Conservation (phyloP, 2,329 filamentous ascomycete genomes). For the Chaetomium globosum region DNA sequence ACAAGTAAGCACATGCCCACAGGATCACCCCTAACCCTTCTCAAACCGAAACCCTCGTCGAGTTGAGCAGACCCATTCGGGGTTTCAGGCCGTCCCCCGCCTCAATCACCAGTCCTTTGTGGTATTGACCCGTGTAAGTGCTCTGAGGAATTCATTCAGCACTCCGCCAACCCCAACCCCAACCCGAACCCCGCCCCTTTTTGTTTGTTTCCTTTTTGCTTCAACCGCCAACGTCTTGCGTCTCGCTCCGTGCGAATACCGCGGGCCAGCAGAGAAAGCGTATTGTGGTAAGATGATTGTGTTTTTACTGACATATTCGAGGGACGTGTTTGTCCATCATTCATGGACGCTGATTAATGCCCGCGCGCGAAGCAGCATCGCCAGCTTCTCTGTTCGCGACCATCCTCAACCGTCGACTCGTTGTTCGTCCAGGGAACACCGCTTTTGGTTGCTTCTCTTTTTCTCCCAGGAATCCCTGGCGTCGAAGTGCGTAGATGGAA, state of each 20-base stretch:
- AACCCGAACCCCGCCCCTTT: conserved; percentile 6
- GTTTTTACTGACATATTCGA: neutral
- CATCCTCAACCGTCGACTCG: neutral
- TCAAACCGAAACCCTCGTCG: neutral
- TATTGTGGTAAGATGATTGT: neutral
- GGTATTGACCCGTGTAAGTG: neutral
- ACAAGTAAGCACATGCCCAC: neutral
- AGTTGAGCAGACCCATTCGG: neutral
- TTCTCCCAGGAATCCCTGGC: neutral
- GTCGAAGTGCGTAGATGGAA: neutral
- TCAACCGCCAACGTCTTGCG: neutral
- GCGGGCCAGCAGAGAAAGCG: neutral
- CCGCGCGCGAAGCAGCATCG: neutral
- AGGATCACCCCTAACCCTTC: conserved; percentile 12
- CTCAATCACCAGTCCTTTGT: neutral
- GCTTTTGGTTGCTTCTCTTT: neutral
- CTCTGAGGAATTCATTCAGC: too few relatives aligned
- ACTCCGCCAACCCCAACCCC: conserved; percentile 15
- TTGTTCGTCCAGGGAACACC: neutral
- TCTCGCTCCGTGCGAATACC: conserved; percentile 14
- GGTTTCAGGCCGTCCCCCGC: conserved; percentile 8
- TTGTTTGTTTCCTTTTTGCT: neutral
- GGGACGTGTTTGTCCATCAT: neutral
- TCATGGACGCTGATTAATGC: neutral
- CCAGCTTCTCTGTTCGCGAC: neutral